phyloP scores from a whole-genome alignment of 129 eudicot genomes.

The Chrysanthemum lavandulifolium region DNA sequence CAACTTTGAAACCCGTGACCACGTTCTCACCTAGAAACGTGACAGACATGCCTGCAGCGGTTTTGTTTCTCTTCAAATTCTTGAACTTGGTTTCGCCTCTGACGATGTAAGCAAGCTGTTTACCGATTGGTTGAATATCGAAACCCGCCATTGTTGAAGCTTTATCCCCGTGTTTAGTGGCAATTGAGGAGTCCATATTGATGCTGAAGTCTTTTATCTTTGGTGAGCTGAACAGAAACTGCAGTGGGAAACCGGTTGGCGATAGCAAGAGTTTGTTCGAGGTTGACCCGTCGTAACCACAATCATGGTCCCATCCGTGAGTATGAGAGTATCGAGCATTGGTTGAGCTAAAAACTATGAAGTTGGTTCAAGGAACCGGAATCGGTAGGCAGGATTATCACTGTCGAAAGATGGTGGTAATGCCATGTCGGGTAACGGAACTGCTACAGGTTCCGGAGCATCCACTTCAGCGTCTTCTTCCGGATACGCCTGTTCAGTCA shows the following conservation, averaged over 20 bases:
- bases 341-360: conserved; percentile 89
- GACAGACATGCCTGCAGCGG: conserved; percentile 62
- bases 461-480: conserved; percentile 59
- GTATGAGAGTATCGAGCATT: conserved; percentile 63
- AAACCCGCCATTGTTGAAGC: conserved; percentile 70
- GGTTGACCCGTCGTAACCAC: conserved; percentile 83
- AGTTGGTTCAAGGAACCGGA: conserved; percentile 88
- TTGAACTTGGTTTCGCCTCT: too few species aligned
- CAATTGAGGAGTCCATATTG: conserved; percentile 62
- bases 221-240: conserved; percentile 55
- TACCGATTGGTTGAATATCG: conserved; percentile 63
- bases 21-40: conserved; percentile 33
- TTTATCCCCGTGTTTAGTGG: conserved; percentile 62
- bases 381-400: conserved; percentile 68
- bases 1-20: conserved; percentile 37
- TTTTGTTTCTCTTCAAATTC: conserved; percentile 48
- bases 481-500: conserved; percentile 8
- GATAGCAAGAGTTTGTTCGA: conserved; percentile 57
- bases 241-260: conserved; percentile 50
- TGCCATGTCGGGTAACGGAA: conserved; percentile 75
- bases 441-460: conserved; percentile 63
- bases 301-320: conserved; percentile 95
- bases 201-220: conserved; percentile 78
- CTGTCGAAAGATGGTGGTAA: conserved; percentile 81
- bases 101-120: too few species aligned